phyloP scores from a whole-genome alignment of 106 monocot genomes.

The Acanthochlamys bracteata region DNA sequence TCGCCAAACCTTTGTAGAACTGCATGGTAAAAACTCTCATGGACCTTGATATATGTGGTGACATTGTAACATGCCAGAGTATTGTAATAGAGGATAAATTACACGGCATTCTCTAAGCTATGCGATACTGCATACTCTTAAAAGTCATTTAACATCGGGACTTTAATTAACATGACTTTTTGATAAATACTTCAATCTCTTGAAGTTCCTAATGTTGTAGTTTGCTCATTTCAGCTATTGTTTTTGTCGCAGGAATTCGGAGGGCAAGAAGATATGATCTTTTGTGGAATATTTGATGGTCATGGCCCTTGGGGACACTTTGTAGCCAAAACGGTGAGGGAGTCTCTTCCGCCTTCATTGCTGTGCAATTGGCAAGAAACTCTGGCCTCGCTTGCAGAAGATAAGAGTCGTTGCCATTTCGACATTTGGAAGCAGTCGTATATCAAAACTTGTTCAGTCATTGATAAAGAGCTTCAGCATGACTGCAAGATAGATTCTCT shows the following conservation, averaged over 20 bases:
- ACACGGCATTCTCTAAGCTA: too few relatives aligned
- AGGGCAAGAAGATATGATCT: slow-evolving; percentile 67
- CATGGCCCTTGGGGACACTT: slow-evolving; percentile 91
- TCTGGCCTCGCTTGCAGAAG: slow-evolving; percentile 19
- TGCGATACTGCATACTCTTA: too few relatives aligned
- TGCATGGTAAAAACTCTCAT: too few relatives aligned
- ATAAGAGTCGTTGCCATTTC: slow-evolving; percentile 28
- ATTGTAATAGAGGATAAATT: too few relatives aligned
- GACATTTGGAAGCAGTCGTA: slow-evolving; percentile 78
- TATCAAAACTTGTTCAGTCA: slow-evolving; percentile 39
- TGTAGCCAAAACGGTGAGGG: slow-evolving; percentile 58
- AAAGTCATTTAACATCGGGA: too few relatives aligned
- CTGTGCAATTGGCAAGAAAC: slow-evolving; percentile 76
- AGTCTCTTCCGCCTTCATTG: slow-evolving; percentile 62
- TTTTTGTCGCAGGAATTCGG: slow-evolving; percentile 56
- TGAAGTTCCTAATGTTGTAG: too few relatives aligned
- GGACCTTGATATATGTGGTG: too few relatives aligned
- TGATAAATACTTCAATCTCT: too few relatives aligned
- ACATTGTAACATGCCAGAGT: too few relatives aligned
- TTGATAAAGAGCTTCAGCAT: slow-evolving; percentile 63
- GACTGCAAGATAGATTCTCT: slow-evolving; percentile 48
- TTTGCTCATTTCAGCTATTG: neutral
- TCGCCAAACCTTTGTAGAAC: too few relatives aligned
- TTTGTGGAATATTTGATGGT: slow-evolving; percentile 89
- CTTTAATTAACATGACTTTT: too few relatives aligned